These are phyloP conservation scores for Sclerotiophoma versabilis DNA, from an alignment of 2,329 filamentous ascomycete genomes.

Conservation along the genomic window DNA sequence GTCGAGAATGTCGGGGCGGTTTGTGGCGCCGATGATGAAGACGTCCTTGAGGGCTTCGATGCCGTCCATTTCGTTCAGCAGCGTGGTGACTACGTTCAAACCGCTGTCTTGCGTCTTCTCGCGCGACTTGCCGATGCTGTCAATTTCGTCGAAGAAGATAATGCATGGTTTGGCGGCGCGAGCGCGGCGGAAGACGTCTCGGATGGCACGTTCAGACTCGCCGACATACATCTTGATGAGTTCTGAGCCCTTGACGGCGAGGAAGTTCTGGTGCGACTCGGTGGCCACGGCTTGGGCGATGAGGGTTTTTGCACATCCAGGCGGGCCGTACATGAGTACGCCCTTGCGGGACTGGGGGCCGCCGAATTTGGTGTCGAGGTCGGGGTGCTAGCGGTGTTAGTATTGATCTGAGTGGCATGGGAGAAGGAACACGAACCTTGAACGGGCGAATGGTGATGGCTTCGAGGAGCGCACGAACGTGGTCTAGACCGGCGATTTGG, in stretches of 20 bases:
- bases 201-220: slow-evolving; percentile 85
- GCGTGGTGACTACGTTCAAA: slow-evolving; percentile 85
- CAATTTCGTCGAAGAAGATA: slow-evolving; percentile 97
- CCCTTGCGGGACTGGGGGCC: slow-evolving; percentile 70
- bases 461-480: slow-evolving; percentile 70
- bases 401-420: not conserved
- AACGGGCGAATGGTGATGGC: slow-evolving; percentile 66
- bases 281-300: slow-evolving; percentile 90
- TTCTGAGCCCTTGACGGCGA: slow-evolving; percentile 92
- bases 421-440: slow-evolving; percentile 52
- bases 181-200: slow-evolving; percentile 85
- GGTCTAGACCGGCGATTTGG: slow-evolving; percentile 85
- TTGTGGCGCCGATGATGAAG: slow-evolving; percentile 88
- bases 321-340: slow-evolving; percentile 87
- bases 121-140: slow-evolving; percentile 75
- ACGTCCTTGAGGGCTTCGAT: slow-evolving; percentile 86
- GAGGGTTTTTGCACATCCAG: slow-evolving; percentile 93
- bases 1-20: slow-evolving; percentile 86
- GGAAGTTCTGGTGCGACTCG: slow-evolving; percentile 90
- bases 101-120: slow-evolving; percentile 59
- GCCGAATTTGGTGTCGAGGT: slow-evolving; percentile 45
- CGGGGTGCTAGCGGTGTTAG: slow-evolving; percentile 39
- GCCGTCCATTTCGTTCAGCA: slow-evolving; percentile 95
- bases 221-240: slow-evolving; percentile 97
- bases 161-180: slow-evolving; percentile 86